A percentile compares a stretch with the other conserved stretches of the same genome.
Conservation (phyloP, 305 asterid genomes). For the Ajuga reptans region DNA sequence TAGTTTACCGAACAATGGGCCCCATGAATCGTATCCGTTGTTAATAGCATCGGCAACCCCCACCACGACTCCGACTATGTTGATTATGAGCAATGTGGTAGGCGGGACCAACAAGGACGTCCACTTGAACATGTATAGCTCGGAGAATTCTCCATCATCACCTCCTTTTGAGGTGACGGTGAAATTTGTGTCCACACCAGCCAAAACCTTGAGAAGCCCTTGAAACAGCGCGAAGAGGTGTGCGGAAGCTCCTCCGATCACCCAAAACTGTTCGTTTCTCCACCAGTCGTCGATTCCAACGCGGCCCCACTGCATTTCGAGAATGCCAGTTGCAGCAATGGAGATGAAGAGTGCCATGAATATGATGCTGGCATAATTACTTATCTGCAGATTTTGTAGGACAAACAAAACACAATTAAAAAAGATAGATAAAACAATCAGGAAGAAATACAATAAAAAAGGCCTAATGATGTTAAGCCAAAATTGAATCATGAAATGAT, state of each 20-base stretch:
- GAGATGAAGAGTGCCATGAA: conserved; percentile 74
- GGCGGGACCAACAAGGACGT: conserved; percentile 70
- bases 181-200: conserved; percentile 71
- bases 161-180: conserved; percentile 85
- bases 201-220: conserved; percentile 76
- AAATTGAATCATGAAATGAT: neutral
- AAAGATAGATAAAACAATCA: neutral
- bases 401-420: neutral
- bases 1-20: conserved; percentile 64
- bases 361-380: conserved; percentile 59
- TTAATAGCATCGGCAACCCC: conserved; percentile 71
- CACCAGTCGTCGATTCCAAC: conserved; percentile 79
- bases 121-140: conserved; percentile 78
- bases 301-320: conserved; percentile 91
- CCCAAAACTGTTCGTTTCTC: conserved; percentile 97
- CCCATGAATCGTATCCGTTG: conserved; percentile 86
- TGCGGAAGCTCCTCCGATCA: conserved; percentile 78
- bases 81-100: conserved; percentile 52
- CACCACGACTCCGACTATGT: conserved; percentile 55
- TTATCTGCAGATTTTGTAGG: conserved; percentile 42
- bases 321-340: conserved; percentile 66
- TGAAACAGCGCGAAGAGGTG: conserved; percentile 80
- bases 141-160: conserved; percentile 67
- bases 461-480: too few relatives aligned
- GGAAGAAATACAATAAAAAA: neutral